Evolutionary conservation across 352 stramenopile species (phyloP).

Genomic region (Peronosclerospora sorghi): DNA sequence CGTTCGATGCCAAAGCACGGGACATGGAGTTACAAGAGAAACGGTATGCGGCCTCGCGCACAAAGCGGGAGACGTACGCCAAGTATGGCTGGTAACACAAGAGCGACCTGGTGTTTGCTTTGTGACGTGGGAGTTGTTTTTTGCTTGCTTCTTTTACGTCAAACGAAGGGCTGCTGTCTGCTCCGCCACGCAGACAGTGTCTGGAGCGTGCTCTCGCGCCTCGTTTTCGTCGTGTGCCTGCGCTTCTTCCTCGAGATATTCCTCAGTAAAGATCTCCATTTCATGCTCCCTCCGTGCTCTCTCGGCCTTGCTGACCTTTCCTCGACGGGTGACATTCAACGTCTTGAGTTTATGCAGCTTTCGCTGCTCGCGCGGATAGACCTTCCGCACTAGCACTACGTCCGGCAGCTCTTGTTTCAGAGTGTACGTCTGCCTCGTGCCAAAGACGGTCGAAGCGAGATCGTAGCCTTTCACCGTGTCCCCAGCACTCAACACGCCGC

Average conservation of each 20-base stretch:
- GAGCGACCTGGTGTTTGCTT: not conserved
- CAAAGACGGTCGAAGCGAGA: conserved; percentile 45
- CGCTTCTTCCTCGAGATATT: conserved; percentile 47
- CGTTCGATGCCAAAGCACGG: conserved; percentile 62
- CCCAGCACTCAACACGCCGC: conserved; percentile 37
- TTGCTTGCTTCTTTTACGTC: conserved; percentile 8
- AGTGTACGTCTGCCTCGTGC: conserved; percentile 22
- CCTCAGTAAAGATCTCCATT: conserved; percentile 48
- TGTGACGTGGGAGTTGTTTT: not conserved
- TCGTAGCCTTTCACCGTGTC: conserved; percentile 73
- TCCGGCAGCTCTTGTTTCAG: conserved; percentile 58
- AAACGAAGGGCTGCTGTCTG: conserved; percentile 17
- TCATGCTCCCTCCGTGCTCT: conserved; percentile 35
- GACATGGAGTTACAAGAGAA: conserved; percentile 65
- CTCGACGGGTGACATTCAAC: conserved; percentile 20
- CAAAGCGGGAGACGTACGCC: conserved; percentile 65
- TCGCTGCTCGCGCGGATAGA: conserved; percentile 37
- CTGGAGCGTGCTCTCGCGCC: conserved; percentile 2
- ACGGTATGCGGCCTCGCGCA: conserved; percentile 52
- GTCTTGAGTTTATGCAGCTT: conserved; percentile 44
- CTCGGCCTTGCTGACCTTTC: conserved; percentile 47
- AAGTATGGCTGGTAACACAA: conserved; percentile 67
- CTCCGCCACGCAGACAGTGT: conserved; percentile 10
- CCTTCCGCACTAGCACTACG: conserved; percentile 65
- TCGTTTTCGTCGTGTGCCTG: conserved; percentile 20